Conservation (phyloP, 148 eudicot genomes). For the Hydrangea macrophylla region DNA sequence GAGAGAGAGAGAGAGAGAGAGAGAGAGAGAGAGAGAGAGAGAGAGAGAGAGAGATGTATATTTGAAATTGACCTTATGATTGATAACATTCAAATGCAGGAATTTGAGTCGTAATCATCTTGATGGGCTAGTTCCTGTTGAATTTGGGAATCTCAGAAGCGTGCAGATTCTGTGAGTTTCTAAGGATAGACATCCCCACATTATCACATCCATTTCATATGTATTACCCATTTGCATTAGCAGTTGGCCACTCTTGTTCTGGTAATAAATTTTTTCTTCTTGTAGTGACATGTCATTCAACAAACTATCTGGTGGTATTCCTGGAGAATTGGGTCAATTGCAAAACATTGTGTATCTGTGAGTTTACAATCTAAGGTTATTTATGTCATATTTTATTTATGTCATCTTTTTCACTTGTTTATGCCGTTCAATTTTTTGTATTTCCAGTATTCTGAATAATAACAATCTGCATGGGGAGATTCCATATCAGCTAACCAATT, state of each 20-base stretch:
- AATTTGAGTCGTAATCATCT: constrained; percentile 56
- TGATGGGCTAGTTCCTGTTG: constrained; percentile 43
- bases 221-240: not conserved
- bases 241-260: too few species aligned
- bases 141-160: constrained; percentile 59
- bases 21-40: too few species aligned
- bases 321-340: constrained; percentile 59
- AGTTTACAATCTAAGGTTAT: constrained; percentile 11
- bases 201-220: not conserved
- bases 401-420: not conserved
- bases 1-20: too few species aligned
- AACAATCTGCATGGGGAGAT: constrained; percentile 50
- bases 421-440: not conserved
- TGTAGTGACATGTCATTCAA: constrained; percentile 61
- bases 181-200: not conserved
- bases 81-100: constrained; percentile 19
- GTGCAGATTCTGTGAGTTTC: constrained; percentile 47
- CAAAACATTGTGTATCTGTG: constrained; percentile 54
- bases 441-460: constrained; percentile 50
- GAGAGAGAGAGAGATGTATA: too few species aligned
- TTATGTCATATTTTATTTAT: not conserved
- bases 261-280: not conserved
- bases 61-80: not conserved
- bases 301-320: constrained; percentile 42
- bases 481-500: constrained; percentile 54